These are phyloP conservation scores for Claviceps purpurea DNA, from an alignment of 2,329 filamentous ascomycete genomes.

Conservation along the genomic window DNA sequence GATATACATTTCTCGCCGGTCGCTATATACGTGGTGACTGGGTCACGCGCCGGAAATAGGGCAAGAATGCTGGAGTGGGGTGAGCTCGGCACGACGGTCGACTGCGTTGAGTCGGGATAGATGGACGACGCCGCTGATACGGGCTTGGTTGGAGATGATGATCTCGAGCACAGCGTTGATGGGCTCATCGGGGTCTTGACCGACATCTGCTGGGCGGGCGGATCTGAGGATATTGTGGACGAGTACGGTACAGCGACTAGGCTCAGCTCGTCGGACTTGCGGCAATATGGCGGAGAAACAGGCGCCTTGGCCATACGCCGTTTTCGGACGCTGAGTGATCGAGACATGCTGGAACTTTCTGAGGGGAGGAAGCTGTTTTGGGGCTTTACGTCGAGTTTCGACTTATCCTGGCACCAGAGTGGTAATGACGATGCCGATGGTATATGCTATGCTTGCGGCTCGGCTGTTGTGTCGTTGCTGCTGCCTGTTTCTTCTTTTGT, in stretches of 20 bases:
- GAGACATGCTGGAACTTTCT: not conserved
- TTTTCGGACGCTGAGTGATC: not conserved
- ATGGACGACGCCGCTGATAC: slow-evolving; percentile 1
- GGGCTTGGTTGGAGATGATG: not conserved
- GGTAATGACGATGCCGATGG: not conserved
- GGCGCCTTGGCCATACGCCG: not conserved
- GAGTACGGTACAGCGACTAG: slow-evolving; percentile 1
- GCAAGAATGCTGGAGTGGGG: not conserved
- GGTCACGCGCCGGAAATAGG: not conserved
- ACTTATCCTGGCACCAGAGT: not conserved
- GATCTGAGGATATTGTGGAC: not conserved
- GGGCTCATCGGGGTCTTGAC: not conserved
- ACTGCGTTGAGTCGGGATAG: slow-evolving; percentile 2
- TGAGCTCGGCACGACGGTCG: not conserved
- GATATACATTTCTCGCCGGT: not conserved
- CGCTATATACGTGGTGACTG: not conserved
- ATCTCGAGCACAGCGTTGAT: not conserved
- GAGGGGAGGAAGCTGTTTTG: not conserved
- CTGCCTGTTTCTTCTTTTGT: not conserved
- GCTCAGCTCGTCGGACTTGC: not conserved
- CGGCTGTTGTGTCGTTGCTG: not conserved
- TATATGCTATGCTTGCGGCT: not conserved
- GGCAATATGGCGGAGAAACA: not conserved
- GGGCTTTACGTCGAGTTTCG: not conserved
- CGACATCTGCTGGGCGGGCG: not conserved